Evolutionary conservation across 306 rosid genomes (phyloP).

Genomic region (Prunus mira): DNA sequence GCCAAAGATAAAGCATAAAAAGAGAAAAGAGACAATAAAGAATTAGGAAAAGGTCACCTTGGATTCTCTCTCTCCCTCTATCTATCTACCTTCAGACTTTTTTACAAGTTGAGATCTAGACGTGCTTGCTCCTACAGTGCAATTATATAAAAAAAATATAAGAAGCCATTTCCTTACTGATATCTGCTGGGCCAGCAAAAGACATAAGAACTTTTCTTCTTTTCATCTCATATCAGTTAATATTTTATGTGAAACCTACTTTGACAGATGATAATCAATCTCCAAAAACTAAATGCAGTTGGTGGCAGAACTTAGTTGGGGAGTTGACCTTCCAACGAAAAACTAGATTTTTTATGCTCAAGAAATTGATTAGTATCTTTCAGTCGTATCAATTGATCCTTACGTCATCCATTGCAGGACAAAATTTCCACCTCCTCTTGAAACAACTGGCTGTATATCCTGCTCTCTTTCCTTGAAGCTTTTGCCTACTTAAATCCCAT

Average conservation of each 20-base stretch:
- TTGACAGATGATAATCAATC: neutral
- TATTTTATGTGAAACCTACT: neutral
- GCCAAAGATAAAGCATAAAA: neutral
- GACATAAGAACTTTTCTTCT: neutral
- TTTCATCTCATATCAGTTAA: neutral
- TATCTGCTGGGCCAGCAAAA: neutral
- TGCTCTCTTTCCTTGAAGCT: constrained; percentile 3
- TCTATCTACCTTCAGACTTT: too few relatives aligned
- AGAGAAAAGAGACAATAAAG: constrained; percentile 11
- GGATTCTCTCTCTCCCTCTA: constrained; percentile 36
- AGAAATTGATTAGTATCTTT: neutral
- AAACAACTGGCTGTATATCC: neutral
- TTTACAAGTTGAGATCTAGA: neutral
- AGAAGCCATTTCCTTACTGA: neutral
- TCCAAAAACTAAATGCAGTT: constrained; percentile 9
- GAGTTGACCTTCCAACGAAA: constrained; percentile 45
- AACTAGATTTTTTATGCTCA: constrained; percentile 8
- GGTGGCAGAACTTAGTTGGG: constrained; percentile 34
- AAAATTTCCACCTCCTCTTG: neutral
- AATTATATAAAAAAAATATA: neutral
- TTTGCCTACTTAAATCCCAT: constrained; percentile 18
- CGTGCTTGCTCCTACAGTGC: neutral
- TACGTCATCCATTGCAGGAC: constrained; percentile 13
- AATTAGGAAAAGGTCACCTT: constrained; percentile 25
- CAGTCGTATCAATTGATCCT: neutral